Conservation (phyloP, 2,329 filamentous ascomycete genomes). For the Penicillium sp. region DNA sequence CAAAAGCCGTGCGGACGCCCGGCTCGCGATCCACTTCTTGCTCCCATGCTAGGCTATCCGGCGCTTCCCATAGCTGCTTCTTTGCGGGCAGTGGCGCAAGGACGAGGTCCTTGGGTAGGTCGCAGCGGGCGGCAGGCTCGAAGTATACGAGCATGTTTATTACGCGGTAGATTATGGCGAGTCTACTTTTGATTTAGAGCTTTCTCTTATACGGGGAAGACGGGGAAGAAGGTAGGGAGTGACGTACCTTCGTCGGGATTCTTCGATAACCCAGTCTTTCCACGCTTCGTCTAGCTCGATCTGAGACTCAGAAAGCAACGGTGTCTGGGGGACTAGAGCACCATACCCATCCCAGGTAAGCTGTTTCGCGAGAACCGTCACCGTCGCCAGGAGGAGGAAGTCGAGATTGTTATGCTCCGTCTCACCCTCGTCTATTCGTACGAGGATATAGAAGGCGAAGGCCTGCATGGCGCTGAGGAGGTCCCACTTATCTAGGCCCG, state of each 20-base stretch:
- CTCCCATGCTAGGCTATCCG: slow-evolving; percentile 42
- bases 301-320: neutral
- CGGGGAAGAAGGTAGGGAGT: neutral
- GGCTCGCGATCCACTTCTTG: slow-evolving; percentile 34
- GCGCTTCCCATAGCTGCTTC: slow-evolving; percentile 53
- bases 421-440: slow-evolving; percentile 51
- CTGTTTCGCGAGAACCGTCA: neutral
- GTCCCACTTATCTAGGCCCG: slow-evolving; percentile 36
- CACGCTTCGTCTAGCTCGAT: neutral
- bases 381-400: slow-evolving; percentile 32
- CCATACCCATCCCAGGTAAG: neutral
- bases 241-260: neutral
- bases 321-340: neutral
- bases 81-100: slow-evolving; percentile 50
- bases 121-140: slow-evolving; percentile 46
- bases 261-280: slow-evolving; percentile 2
- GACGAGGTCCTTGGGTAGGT: slow-evolving; percentile 40
- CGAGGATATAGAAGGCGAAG: slow-evolving; percentile 50
- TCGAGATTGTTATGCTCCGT: slow-evolving; percentile 52
- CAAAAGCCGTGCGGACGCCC: slow-evolving; percentile 1
- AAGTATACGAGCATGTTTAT: slow-evolving; percentile 52
- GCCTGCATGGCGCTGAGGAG: slow-evolving; percentile 52
- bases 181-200: slow-evolving; percentile 27
- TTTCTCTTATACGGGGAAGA: neutral
- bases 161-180: slow-evolving; percentile 47